These are phyloP conservation scores for Yamadazyma sp. DNA, from an alignment of 1,139 yeast genomes.

Conservation along the genomic window DNA sequence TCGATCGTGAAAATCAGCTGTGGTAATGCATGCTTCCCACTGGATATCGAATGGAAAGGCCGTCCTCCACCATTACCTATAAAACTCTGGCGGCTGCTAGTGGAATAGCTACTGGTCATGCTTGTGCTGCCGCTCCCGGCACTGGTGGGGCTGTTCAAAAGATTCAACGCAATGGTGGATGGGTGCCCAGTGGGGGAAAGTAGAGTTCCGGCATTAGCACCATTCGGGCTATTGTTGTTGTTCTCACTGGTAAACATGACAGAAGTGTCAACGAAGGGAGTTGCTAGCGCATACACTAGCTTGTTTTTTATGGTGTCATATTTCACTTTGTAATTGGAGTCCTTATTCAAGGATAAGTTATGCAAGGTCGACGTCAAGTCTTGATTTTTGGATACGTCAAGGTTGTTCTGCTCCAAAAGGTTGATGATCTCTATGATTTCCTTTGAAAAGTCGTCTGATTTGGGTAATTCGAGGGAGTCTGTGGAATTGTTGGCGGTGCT, in stretches of 20 bases:
- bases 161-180: conserved; percentile 30
- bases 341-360: conserved; percentile 48
- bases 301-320: conserved; percentile 50
- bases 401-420: conserved; percentile 38
- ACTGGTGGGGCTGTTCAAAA: conserved; percentile 16
- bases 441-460: conserved; percentile 15
- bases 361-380: conserved; percentile 56
- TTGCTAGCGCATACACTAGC: conserved; percentile 66
- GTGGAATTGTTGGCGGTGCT: conserved; percentile 1
- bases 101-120: background rate
- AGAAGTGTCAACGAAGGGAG: conserved; percentile 67
- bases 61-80: conserved; percentile 21
- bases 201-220: no score
- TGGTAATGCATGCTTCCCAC: conserved; percentile 67
- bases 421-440: conserved; percentile 48
- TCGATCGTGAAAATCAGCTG: conserved; percentile 85
- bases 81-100: background rate
- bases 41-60: conserved; percentile 61
- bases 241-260: conserved; percentile 33
- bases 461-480: conserved; percentile 1
- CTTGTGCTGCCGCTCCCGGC: background rate
- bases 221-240: conserved; percentile 18
- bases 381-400: conserved; percentile 30
- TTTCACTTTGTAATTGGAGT: conserved; percentile 24
- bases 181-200: conserved; percentile 20